phyloP scores from a whole-genome alignment of 768 basidiomycete species.

The Rhizopogon sp. region DNA sequence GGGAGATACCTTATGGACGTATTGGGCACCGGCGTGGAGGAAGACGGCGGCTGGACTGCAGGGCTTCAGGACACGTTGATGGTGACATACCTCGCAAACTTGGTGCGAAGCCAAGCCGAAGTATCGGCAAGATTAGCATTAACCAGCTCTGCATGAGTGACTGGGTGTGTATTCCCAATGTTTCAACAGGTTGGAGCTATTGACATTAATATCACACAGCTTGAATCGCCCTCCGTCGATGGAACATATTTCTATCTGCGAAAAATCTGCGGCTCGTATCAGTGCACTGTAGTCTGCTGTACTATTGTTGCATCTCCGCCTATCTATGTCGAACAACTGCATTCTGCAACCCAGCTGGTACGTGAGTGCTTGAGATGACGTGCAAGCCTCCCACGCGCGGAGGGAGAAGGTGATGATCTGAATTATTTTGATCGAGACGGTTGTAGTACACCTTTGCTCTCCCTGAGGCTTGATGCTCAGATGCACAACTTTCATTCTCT shows the following conservation, averaged over 20 bases:
- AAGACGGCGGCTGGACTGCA: constrained; percentile 70
- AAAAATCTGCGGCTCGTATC: background rate
- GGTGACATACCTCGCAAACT: constrained; percentile 91
- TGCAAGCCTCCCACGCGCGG: too few species aligned
- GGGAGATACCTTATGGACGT: constrained; percentile 92
- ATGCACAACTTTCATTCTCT: background rate
- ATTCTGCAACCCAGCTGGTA: background rate
- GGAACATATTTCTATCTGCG: background rate
- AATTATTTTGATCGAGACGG: background rate
- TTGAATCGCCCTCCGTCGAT: background rate
- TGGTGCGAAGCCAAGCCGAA: constrained; percentile 91
- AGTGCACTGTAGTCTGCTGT: background rate
- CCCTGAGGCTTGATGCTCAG: background rate
- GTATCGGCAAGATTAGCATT: constrained; percentile 84
- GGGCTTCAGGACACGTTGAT: constrained; percentile 89
- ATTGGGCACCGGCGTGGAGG: constrained; percentile 65
- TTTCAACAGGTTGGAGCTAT: constrained; percentile 1
- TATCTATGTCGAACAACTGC: background rate
- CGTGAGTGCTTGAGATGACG: background rate
- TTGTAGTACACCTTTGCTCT: background rate
- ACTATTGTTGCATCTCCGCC: background rate
- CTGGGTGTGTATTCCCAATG: constrained; percentile 8
- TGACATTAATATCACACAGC: background rate
- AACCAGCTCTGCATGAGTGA: constrained; percentile 39
- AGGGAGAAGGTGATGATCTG: background rate